phyloP scores from a whole-genome alignment of 768 basidiomycete genomes.

The Tephrocybe sp. region DNA sequence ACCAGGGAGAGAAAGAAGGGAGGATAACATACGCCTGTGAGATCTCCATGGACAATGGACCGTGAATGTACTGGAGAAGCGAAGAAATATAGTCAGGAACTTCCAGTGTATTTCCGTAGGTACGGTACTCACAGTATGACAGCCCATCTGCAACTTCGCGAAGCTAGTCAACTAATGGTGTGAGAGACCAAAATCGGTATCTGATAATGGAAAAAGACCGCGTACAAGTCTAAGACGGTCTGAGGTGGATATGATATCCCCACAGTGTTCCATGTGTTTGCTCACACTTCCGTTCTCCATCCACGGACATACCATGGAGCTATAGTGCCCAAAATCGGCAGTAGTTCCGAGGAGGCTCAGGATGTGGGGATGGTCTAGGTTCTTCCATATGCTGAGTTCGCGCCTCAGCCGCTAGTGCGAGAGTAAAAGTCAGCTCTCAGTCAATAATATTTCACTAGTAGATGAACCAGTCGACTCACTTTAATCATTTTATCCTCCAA shows the following conservation, averaged over 20 bases:
- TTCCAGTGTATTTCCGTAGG: too few species aligned
- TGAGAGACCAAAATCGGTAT: neutral
- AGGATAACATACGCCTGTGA: too few species aligned
- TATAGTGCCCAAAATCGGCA: slow-evolving; percentile 37
- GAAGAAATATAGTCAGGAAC: too few species aligned
- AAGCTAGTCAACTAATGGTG: slow-evolving; percentile 26
- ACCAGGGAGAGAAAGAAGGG: too few species aligned
- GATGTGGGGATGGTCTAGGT: slow-evolving; percentile 38
- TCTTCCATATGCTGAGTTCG: slow-evolving; percentile 38
- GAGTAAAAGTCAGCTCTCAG: neutral
- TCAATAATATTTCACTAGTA: neutral
- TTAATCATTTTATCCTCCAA: slow-evolving; percentile 31
- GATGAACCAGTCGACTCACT: slow-evolving; percentile 20
- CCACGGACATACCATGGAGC: slow-evolving; percentile 43
- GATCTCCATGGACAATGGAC: too few species aligned
- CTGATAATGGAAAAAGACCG: neutral
- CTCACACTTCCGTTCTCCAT: slow-evolving; percentile 37
- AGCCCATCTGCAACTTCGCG: slow-evolving; percentile 39
- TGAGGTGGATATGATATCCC: slow-evolving; percentile 32
- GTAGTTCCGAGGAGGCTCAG: slow-evolving; percentile 34
- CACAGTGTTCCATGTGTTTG: slow-evolving; percentile 35
- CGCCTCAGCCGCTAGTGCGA: slow-evolving; percentile 29
- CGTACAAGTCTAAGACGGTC: slow-evolving; percentile 36
- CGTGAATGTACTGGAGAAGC: too few species aligned
- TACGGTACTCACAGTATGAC: slow-evolving; percentile 31